Evolutionary conservation across 768 basidiomycete species (phyloP).

Genomic region (Collybia sordida): DNA sequence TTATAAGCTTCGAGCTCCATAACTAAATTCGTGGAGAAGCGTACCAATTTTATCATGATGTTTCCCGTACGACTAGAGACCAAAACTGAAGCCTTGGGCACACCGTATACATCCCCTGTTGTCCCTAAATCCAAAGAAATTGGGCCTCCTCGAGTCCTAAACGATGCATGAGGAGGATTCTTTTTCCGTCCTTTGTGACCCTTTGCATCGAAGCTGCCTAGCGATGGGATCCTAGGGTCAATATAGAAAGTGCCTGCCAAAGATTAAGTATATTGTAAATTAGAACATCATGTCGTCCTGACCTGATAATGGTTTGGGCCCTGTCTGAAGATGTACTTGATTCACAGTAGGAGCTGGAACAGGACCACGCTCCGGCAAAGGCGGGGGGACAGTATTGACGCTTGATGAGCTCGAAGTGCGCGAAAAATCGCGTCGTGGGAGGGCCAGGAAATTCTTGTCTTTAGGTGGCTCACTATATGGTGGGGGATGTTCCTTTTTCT

Average conservation of each 20-base stretch:
- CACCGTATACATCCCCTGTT: constrained; percentile 28
- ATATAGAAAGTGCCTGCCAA: constrained; percentile 40
- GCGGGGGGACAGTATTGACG: background rate
- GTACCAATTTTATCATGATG: constrained; percentile 40
- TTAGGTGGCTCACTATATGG: no score
- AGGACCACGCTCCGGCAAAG: background rate
- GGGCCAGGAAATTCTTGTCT: no score
- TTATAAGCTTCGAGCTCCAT: background rate
- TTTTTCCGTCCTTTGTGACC: constrained; percentile 24
- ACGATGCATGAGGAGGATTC: constrained; percentile 35
- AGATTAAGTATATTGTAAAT: background rate
- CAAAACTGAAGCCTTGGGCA: constrained; percentile 33
- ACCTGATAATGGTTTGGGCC: constrained; percentile 9
- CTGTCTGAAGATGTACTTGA: constrained; percentile 13
- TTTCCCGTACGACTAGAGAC: constrained; percentile 35
- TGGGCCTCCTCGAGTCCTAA: constrained; percentile 39
- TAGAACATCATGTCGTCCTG: background rate
- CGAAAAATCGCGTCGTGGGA: no score
- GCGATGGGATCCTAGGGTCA: constrained; percentile 32
- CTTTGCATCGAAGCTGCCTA: constrained; percentile 17
- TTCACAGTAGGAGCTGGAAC: constrained; percentile 1
- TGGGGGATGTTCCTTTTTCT: no score
- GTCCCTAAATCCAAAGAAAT: constrained; percentile 39
- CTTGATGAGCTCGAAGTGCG: background rate
- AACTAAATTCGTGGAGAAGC: constrained; percentile 5